These are phyloP conservation scores for Acrocalymma vagum DNA, from an alignment of 2,329 filamentous ascomycete species.

Conservation along the genomic window DNA sequence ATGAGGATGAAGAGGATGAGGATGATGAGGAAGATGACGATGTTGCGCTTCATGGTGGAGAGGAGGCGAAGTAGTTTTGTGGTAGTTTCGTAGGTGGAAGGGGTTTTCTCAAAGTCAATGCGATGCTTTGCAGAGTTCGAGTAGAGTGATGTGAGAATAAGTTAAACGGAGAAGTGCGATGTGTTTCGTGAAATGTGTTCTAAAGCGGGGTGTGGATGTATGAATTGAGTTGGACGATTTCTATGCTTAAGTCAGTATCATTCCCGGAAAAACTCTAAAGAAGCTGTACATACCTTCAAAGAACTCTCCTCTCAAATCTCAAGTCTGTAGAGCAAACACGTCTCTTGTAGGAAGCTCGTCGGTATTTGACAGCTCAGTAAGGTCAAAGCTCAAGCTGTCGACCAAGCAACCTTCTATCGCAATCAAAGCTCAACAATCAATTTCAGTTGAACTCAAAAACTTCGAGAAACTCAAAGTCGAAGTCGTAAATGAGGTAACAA, in stretches of 20 bases:
- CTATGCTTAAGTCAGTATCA: conserved; percentile 2
- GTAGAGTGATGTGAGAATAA: not conserved
- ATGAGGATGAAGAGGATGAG: conserved; percentile 62
- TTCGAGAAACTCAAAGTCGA: not conserved
- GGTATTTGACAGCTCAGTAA: conserved; percentile 8
- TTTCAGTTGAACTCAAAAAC: not conserved
- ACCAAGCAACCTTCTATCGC: conserved; percentile 16
- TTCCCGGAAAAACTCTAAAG: conserved; percentile 1
- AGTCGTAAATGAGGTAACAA: not conserved
- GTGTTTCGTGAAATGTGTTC: not conserved
- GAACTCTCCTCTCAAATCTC: not conserved
- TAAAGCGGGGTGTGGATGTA: not conserved
- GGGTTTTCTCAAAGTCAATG: not conserved
- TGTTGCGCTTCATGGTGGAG: conserved; percentile 58
- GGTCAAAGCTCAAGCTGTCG: conserved; percentile 17
- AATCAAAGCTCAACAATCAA: not conserved
- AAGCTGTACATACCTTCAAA: conserved; percentile 13
- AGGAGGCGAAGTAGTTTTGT: conserved; percentile 1
- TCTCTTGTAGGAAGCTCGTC: not conserved
- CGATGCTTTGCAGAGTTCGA: not conserved
- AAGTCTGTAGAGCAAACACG: not conserved
- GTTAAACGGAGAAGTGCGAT: not conserved
- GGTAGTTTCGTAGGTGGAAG: conserved; percentile 5
- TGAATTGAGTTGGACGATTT: conserved; percentile 1
- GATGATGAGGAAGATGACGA: conserved; percentile 62